Percentiles rank a stretch among this genome's conserved stretches.
Conservation (phyloP, 805 yeast genomes). For the Danielozyma ontarioensis region DNA sequence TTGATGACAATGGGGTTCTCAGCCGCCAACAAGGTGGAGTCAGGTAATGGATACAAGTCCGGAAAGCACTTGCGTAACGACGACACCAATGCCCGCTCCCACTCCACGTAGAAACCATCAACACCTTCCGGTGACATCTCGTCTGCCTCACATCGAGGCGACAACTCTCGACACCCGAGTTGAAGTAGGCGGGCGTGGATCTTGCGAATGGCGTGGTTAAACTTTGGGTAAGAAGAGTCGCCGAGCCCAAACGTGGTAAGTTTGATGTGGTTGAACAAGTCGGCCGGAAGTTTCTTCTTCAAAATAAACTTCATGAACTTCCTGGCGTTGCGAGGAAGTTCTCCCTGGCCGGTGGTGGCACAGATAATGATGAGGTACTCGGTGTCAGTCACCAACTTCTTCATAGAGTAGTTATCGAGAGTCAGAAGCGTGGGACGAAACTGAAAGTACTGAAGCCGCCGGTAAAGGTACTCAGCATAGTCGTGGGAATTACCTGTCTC, state of each 20-base stretch:
- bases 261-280: constrained; percentile 54
- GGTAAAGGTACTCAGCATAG: constrained; percentile 61
- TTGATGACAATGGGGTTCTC: constrained; percentile 13
- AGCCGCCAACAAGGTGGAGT: constrained; percentile 21
- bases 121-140: constrained; percentile 76
- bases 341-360: constrained; percentile 96
- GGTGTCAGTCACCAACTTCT: constrained; percentile 45
- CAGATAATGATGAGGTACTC: constrained; percentile 53
- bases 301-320: constrained; percentile 73
- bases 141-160: constrained; percentile 82
- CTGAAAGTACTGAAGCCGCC: constrained; percentile 49
- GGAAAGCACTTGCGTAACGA: constrained; percentile 19
- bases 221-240: constrained; percentile 85
- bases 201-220: constrained; percentile 82
- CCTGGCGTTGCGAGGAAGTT: constrained; percentile 71
- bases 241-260: constrained; percentile 87
- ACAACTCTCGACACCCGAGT: constrained; percentile 72
- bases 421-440: constrained; percentile 45
- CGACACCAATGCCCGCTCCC: constrained; percentile 51
- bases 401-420: constrained; percentile 57
- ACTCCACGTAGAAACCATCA: constrained; percentile 72
- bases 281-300: constrained; percentile 54
- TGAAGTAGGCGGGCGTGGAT: constrained; percentile 74
- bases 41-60: constrained; percentile 15
- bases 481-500: constrained; percentile 93